These are phyloP conservation scores for Thuidium tamariscinum DNA, from an alignment of 225 moss, liverwort and hornwort genomes.

Conservation along the genomic window DNA sequence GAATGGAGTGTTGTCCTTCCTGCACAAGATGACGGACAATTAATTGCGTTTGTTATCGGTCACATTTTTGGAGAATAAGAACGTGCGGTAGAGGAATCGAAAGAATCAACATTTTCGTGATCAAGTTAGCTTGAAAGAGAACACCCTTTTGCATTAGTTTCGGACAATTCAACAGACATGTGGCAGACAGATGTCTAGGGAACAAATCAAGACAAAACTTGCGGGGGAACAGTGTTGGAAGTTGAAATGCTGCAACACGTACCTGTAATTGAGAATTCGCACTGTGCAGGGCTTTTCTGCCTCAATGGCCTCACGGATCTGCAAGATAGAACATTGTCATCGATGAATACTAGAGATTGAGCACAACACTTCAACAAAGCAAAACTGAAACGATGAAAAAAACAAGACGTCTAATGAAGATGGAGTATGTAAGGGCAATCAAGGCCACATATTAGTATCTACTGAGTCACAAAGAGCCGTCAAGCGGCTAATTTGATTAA, in stretches of 20 bases:
- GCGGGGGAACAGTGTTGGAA: not conserved
- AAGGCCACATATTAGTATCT: not conserved
- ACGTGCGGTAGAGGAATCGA: not conserved
- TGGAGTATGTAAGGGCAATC: not conserved
- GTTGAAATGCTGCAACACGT: not conserved
- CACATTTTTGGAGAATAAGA: not conserved
- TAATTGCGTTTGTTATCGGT: not conserved
- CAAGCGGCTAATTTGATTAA: not conserved
- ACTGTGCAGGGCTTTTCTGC: slow-evolving; percentile 55
- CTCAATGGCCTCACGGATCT: slow-evolving; percentile 61
- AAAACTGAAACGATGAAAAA: not conserved
- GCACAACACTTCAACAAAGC: not conserved
- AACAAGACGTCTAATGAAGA: not conserved
- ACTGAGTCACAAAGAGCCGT: not conserved
- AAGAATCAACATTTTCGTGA: not conserved
- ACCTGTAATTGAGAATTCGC: slow-evolving; percentile 72
- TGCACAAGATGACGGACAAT: not conserved
- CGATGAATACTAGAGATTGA: not conserved
- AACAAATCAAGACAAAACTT: not conserved
- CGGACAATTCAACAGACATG: not conserved
- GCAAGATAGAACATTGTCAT: not conserved
- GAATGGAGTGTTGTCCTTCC: slow-evolving; percentile 61
- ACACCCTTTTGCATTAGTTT: not conserved
- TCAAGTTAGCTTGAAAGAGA: not conserved
- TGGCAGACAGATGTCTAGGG: not conserved